Base-by-base conservation (phyloP, 2,329 filamentous ascomycete species). In the Sordariomycetes sp. region DNA sequence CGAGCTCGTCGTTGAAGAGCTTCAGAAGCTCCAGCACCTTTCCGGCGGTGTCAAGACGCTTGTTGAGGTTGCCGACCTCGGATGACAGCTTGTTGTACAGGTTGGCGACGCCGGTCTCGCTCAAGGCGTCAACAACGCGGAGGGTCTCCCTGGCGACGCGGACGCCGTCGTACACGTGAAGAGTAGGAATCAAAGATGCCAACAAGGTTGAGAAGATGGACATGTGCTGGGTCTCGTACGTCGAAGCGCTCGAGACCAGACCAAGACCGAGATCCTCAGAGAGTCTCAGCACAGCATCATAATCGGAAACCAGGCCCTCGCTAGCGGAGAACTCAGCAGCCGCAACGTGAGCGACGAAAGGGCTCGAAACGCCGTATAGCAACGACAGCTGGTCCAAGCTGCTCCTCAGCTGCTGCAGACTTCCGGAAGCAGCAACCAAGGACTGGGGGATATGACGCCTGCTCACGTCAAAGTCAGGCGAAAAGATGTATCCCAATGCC, bases 401-500 rank as follows among this genome's bases (percentile, higher is more conserved):
- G n/a, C 79, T 67, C 27, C 87, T 83, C 51, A 98, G 72, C 53
- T 83, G 81, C 39, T 78, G 75, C 44, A 98, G 67, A 44, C 81
- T 90, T 30, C 85, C 79, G 1, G 87, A 88, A 3, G 87, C 86
- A 8, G 87, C 90, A 42, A 98, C 64, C 42, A 98, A 79, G 12
- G 86, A 80, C 70, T 98, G 92, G 3, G 92, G 90, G 38, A 95
- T 79, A 54, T 92, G 79, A 46, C 88, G 79, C 71, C 92, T 95
- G 66, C 75, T 78, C 50, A 94, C 61, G 57, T 96, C 88, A 51
- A 94, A 95, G 62, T 98, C 92, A 51, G 86, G 86, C 40, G 88
- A 95, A 70, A 96, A 98, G 57, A 96, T 85, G 64, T 98, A 98
- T 37, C 92, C 92, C 32, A 98, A 73, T 16, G 92, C 87, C 53